These are phyloP conservation scores for Orbilia ellipsospora DNA, from an alignment of 2,329 filamentous ascomycete genomes.

Conservation along the genomic window DNA sequence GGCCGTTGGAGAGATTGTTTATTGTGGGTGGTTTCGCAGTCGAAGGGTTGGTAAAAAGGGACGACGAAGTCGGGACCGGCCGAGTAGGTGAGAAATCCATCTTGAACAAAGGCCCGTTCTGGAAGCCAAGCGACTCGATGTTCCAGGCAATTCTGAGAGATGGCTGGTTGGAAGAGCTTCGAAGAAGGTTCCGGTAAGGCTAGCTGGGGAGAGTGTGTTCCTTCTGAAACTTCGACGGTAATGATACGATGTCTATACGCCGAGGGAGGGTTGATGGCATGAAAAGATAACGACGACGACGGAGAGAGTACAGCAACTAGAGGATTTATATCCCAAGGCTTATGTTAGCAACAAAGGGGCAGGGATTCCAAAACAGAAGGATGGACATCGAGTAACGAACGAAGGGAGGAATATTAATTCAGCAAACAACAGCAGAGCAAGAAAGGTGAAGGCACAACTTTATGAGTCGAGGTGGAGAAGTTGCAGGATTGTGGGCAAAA, in stretches of 20 bases:
- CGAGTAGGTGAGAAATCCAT: constrained; percentile 55
- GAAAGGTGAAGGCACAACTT: not conserved
- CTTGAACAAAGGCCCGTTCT: constrained; percentile 1
- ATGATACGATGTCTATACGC: constrained; percentile 5
- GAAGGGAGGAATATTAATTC: constrained; percentile 12
- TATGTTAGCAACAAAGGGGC: constrained; percentile 4
- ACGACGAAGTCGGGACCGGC: constrained; percentile 44
- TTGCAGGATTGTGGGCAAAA: constrained; percentile 45
- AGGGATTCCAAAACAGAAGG: constrained; percentile 13
- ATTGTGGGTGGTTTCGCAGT: constrained; percentile 45
- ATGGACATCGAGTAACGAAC: not conserved
- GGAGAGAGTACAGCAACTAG: not conserved
- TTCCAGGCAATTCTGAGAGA: not conserved
- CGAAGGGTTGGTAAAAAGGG: constrained; percentile 34
- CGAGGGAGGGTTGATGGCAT: constrained; percentile 24
- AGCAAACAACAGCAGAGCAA: constrained; percentile 11
- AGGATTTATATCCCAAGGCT: constrained; percentile 39
- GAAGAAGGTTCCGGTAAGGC: constrained; percentile 16
- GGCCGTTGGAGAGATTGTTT: constrained; percentile 5
- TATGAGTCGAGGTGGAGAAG: not conserved
- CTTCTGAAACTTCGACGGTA: constrained; percentile 7
- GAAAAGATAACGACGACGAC: not conserved
- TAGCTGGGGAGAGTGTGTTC: not conserved
- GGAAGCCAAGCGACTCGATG: not conserved
- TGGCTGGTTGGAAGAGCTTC: constrained; percentile 4